These are phyloP conservation scores for Lactarius quietus DNA, from an alignment of 768 basidiomycete species.

Conservation along the genomic window DNA sequence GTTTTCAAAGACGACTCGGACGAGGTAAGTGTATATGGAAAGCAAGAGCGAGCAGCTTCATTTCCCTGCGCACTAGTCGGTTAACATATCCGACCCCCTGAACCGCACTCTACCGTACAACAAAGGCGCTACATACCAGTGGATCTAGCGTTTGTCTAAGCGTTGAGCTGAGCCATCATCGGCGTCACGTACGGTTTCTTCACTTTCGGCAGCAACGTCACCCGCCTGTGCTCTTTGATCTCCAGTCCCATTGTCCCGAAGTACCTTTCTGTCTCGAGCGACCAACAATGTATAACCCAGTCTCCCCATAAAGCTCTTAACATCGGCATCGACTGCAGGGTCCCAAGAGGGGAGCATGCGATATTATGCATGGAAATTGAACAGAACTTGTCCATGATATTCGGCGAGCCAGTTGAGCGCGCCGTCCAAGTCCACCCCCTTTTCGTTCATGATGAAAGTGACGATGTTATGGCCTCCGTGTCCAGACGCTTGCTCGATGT, in stretches of 20 bases:
- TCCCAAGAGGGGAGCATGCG: slow-evolving; percentile 58
- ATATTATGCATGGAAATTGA: slow-evolving; percentile 37
- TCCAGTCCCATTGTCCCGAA: slow-evolving; percentile 47
- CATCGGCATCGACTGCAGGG: slow-evolving; percentile 53
- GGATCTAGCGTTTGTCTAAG: background rate
- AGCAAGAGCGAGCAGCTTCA: too few species aligned
- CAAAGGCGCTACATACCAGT: too few species aligned
- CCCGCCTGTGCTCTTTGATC: slow-evolving; percentile 42
- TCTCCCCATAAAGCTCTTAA: slow-evolving; percentile 60
- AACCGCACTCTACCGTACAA: too few species aligned
- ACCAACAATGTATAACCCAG: slow-evolving; percentile 54
- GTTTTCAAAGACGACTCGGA: too few species aligned
- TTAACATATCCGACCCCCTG: too few species aligned
- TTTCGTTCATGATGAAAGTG: slow-evolving; percentile 60
- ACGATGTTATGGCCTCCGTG: slow-evolving; percentile 69
- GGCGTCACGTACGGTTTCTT: slow-evolving; percentile 5
- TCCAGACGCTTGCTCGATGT: slow-evolving; percentile 65
- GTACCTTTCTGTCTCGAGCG: slow-evolving; percentile 64
- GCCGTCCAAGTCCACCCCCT: slow-evolving; percentile 52
- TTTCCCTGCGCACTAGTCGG: too few species aligned
- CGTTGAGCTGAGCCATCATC: slow-evolving; percentile 5
- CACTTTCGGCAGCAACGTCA: too few species aligned
- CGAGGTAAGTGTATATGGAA: too few species aligned
- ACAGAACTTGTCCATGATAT: slow-evolving; percentile 52
- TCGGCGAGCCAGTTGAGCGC: slow-evolving; percentile 64